Base-by-base conservation (phyloP, 305 asterid species). In the Coffea humblotiana region DNA sequence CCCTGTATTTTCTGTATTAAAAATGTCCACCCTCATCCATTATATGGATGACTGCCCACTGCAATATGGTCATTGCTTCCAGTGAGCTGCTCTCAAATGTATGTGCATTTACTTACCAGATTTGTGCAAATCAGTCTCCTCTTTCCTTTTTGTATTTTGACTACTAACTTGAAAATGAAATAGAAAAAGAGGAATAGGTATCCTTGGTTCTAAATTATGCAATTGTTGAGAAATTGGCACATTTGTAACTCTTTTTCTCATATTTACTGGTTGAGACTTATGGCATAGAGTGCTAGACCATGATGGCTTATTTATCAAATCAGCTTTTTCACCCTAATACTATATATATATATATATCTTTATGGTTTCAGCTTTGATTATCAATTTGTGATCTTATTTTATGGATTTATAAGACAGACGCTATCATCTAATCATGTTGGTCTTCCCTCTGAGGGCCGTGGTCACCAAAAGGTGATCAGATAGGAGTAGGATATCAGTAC, bases 261-360 rank as follows among this genome's bases (percentile, higher is more conserved):
- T 48, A 71, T 37, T 23, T 81, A 43, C 74, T 72, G 84, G 25
- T 73, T 49, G 79, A 66, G 77, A 27, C 75, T 27, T 64, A 64
- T 40, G 78, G 81, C 48, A 51, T 76, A 21, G 80, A 76, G 74
- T 60, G 84, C 76, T 75, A 81, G 78, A 69, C 21, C 14, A 16
- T 48, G 66, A 37, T 45, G 70, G 19, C 29, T 60, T 43, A 32
- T 21, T 68, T 9, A 19, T 45, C 70, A 25, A 56, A 71, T 78
- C 21, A 32, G 70, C 60, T 75, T 13, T 78, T 6, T 58, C 23
- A 15, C 27, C 77, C 68, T 27, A 63, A 40, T 23, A 2, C 76
- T 56, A 48, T 18, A 8, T 40, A n/a, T n/a, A n/a, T n/a, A n/a
- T n/a, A n/a, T n/a, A 37, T 18, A 16, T 37, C 2, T 61, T 23